These are phyloP conservation scores for Heterobasidion occidentale DNA, from an alignment of 1,284 basidiomycete species.

Conservation along the genomic window DNA sequence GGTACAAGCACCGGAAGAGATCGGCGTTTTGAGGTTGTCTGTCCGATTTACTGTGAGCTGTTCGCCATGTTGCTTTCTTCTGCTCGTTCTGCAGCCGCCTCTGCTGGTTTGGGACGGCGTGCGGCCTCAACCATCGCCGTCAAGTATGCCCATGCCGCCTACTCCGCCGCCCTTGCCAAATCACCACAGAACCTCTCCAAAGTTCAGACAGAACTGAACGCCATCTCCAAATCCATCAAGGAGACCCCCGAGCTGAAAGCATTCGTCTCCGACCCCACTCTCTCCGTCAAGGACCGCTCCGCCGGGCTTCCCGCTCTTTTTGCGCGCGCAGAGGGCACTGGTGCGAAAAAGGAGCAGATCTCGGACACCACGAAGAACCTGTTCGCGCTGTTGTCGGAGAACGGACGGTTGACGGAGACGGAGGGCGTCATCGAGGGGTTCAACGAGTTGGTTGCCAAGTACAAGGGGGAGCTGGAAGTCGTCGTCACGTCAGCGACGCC, in stretches of 20 bases:
- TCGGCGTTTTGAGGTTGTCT: not conserved
- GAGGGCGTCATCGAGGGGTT: conserved; percentile 89
- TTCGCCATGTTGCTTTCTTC: conserved; percentile 13
- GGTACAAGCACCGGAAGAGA: not conserved
- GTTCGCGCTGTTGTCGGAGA: conserved; percentile 86
- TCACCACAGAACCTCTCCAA: conserved; percentile 74
- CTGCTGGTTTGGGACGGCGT: conserved; percentile 44
- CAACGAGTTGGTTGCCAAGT: conserved; percentile 80
- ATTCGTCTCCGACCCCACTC: conserved; percentile 85
- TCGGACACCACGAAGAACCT: conserved; percentile 92
- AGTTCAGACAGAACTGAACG: conserved; percentile 76
- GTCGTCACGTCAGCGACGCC: conserved; percentile 85
- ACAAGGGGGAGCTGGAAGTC: conserved; percentile 93
- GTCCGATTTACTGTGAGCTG: not conserved
- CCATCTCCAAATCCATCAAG: conserved; percentile 62
- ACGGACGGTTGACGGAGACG: conserved; percentile 84
- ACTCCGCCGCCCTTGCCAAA: conserved; percentile 85
- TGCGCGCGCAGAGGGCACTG: conserved; percentile 45
- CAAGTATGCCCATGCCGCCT: conserved; percentile 95
- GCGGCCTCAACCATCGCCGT: conserved; percentile 67
- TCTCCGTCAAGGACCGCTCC: conserved; percentile 72
- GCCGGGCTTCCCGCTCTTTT: conserved; percentile 67
- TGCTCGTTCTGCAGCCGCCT: conserved; percentile 9
- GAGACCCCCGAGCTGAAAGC: conserved; percentile 53
- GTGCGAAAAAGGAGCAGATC: conserved; percentile 61